Evolutionary conservation across 73 alveolate genomes (phyloP).

Genomic region (Breviolum minutum): DNA sequence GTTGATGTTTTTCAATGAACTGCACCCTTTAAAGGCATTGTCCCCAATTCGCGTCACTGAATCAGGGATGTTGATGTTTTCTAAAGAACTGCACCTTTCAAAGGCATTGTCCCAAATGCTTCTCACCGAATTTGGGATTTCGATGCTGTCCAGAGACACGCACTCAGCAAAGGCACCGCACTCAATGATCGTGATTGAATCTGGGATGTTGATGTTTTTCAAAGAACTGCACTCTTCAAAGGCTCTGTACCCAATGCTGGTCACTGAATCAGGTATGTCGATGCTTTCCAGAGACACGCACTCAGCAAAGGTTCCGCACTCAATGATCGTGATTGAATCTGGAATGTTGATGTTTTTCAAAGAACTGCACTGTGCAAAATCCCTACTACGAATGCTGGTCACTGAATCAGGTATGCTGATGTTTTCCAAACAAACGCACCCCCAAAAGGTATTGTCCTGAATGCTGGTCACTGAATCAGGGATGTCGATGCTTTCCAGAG

Average conservation of each 20-base stretch:
- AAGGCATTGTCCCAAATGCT: not conserved
- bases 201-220: not conserved
- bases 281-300: not conserved
- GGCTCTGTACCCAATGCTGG: not conserved
- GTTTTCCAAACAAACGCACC: not conserved
- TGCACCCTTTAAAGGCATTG: not conserved
- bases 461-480: no score
- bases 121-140: not conserved
- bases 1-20: not conserved
- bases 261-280: not conserved
- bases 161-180: not conserved
- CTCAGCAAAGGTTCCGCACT: not conserved
- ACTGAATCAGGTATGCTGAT: not conserved
- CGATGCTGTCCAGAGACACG: not conserved
- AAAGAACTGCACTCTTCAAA: not conserved
- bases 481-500: no score
- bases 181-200: not conserved
- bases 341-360: not conserved
- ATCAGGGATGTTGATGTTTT: not conserved
- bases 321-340: not conserved
- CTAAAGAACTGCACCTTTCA: not conserved
- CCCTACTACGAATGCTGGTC: not conserved
- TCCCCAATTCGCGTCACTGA: not conserved
- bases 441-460: no score
- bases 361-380: not conserved